A percentile compares a stretch with the other conserved stretches of the same genome.
Evolutionary conservation across 371 early-diverging fungal species (phyloP).

Genomic region (Aphelidium insulamus): DNA sequence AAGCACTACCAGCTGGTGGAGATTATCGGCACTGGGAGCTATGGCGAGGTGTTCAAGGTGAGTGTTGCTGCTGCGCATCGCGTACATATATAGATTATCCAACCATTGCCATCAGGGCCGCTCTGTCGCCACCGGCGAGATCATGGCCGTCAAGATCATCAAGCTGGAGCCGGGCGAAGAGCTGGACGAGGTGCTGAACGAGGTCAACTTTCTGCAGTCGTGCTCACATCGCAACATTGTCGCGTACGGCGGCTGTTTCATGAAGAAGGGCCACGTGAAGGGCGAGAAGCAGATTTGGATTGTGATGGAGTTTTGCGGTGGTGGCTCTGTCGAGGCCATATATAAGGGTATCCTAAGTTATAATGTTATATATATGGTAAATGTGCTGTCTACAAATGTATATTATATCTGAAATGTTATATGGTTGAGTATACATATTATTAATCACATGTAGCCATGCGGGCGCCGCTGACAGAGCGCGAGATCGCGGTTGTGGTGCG

Average conservation of each 20-base stretch:
- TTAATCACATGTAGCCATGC: too few species aligned
- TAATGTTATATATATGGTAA: too few species aligned
- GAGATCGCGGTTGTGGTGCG: slow-evolving; percentile 6
- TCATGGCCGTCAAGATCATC: slow-evolving; percentile 24
- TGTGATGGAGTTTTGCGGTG: slow-evolving; percentile 29
- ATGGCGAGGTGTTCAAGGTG: slow-evolving; percentile 27
- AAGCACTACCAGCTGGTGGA: slow-evolving; percentile 16
- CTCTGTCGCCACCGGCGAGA: slow-evolving; percentile 3
- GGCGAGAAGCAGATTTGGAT: slow-evolving; percentile 26
- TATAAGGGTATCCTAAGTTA: slow-evolving; percentile 23
- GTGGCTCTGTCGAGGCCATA: slow-evolving; percentile 21
- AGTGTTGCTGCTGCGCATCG: background rate
- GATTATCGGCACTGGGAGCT: slow-evolving; percentile 24
- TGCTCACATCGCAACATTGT: slow-evolving; percentile 21
- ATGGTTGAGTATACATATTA: too few species aligned
- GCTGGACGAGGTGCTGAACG: slow-evolving; percentile 23
- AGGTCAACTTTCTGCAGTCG: slow-evolving; percentile 26
- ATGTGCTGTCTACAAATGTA: too few species aligned
- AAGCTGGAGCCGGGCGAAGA: slow-evolving; percentile 27
- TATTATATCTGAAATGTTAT: too few species aligned
- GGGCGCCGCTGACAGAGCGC: too few species aligned
- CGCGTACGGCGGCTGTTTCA: slow-evolving; percentile 20
- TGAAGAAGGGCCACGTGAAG: slow-evolving; percentile 16
- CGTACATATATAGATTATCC: background rate
- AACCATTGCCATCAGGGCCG: slow-evolving; percentile 8